phyloP scores from a whole-genome alignment of 1,284 basidiomycete genomes.

The Apiotrichum brassicae region DNA sequence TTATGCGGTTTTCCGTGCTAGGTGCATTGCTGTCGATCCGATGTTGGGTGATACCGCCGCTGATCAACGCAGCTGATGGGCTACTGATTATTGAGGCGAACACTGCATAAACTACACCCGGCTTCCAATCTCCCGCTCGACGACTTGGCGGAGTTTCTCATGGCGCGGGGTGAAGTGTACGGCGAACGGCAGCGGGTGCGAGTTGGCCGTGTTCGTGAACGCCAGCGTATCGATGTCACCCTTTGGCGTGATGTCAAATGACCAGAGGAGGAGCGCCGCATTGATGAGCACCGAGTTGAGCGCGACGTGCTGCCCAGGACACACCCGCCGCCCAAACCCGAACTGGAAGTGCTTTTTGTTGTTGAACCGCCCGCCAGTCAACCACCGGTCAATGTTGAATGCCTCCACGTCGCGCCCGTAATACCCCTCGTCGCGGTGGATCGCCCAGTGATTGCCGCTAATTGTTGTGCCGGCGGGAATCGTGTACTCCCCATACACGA shows the following conservation, averaged over 20 bases:
- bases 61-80: too few species aligned
- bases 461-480: conserved; percentile 7
- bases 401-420: conserved; percentile 24
- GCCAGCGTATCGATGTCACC: conserved; percentile 19
- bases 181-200: conserved; percentile 17
- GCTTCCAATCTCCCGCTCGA: too few species aligned
- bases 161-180: conserved; percentile 9
- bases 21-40: too few species aligned
- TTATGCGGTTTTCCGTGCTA: too few species aligned
- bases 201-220: conserved; percentile 19
- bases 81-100: too few species aligned
- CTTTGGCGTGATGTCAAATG: conserved; percentile 25
- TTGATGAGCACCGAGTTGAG: conserved; percentile 42
- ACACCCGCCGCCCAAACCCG: conserved; percentile 34
- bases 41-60: too few species aligned
- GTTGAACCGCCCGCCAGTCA: conserved; percentile 18
- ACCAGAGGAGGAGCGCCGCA: conserved; percentile 40
- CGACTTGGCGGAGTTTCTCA: too few species aligned
- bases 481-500: conserved; percentile 7
- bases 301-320: conserved; percentile 45
- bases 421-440: conserved; percentile 23
- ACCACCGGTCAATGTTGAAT: conserved; percentile 24
- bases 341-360: conserved; percentile 21
- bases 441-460: conserved; percentile 19
- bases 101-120: too few species aligned